A percentile compares a stretch with the other conserved stretches of the same genome.
phyloP scores from a whole-genome alignment of 2,329 filamentous ascomycete species.

The Monilinia laxa region DNA sequence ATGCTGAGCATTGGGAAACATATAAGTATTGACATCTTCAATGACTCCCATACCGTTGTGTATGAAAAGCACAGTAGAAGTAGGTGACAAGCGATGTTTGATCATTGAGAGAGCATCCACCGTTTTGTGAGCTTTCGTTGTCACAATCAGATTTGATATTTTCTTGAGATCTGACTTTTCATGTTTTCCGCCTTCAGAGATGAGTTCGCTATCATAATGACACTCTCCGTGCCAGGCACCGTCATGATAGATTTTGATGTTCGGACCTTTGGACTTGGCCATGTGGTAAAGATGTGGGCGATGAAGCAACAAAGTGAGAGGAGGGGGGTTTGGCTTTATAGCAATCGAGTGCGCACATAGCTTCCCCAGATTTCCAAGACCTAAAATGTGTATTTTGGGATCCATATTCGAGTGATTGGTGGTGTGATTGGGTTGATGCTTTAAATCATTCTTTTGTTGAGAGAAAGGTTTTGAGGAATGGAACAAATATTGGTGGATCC shows the following conservation, averaged over 20 bases:
- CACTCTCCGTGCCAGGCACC: slow-evolving; percentile 30
- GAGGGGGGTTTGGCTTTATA: slow-evolving; percentile 55
- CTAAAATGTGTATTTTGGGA: slow-evolving; percentile 68
- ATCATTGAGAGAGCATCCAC: slow-evolving; percentile 60
- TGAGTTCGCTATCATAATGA: slow-evolving; percentile 31
- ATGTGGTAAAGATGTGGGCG: slow-evolving; percentile 50
- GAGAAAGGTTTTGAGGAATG: background rate
- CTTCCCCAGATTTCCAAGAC: slow-evolving; percentile 76
- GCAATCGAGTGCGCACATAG: slow-evolving; percentile 74
- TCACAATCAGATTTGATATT: slow-evolving; percentile 66
- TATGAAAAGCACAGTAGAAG: slow-evolving; percentile 75
- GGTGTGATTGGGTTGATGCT: background rate
- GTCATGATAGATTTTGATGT: slow-evolving; percentile 32
- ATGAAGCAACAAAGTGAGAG: slow-evolving; percentile 79
- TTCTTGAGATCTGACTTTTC: background rate
- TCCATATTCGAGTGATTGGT: background rate
- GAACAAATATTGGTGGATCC: background rate
- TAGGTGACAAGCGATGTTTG: slow-evolving; percentile 57
- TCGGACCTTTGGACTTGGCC: slow-evolving; percentile 43
- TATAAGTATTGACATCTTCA: slow-evolving; percentile 55
- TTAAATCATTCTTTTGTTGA: background rate
- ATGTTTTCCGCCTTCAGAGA: background rate
- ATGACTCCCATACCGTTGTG: slow-evolving; percentile 84
- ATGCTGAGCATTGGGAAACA: slow-evolving; percentile 57
- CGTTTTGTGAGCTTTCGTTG: slow-evolving; percentile 71